Conservation (phyloP, 768 basidiomycete genomes). For the Pleurotus giganteus region DNA sequence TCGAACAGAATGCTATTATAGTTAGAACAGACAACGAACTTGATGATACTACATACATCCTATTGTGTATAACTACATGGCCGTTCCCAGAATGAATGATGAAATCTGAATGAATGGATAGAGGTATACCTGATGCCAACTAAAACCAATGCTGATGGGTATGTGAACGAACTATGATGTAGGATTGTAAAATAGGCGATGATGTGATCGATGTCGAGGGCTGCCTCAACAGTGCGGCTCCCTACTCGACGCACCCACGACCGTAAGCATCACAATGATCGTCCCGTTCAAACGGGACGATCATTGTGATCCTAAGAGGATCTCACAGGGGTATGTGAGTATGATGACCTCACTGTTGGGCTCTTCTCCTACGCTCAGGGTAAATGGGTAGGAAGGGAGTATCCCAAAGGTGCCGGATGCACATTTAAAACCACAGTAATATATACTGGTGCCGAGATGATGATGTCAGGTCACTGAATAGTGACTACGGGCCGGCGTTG, state of each 20-base stretch:
- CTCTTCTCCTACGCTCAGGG: neutral
- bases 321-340: too few relatives aligned
- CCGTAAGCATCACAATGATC: neutral
- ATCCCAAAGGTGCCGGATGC: neutral
- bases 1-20: neutral
- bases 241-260: neutral
- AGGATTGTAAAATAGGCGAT: neutral
- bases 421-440: neutral
- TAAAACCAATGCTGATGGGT: neutral
- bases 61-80: conserved; percentile 8
- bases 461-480: neutral
- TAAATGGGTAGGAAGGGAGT: neutral
- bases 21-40: neutral
- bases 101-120: conserved; percentile 5
- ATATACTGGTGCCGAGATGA: neutral
- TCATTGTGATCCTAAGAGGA: neutral
- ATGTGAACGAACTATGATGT: neutral
- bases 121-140: neutral
- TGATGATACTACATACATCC: conserved; percentile 9
- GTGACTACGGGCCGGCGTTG: conserved; percentile 6
- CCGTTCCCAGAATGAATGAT: neutral
- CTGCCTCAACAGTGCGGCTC: neutral
- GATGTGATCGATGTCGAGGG: neutral
- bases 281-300: neutral
- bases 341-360: neutral